These are phyloP conservation scores for Tetraselmis striata DNA, from an alignment of 139 green algal genomes.

Conservation along the genomic window DNA sequence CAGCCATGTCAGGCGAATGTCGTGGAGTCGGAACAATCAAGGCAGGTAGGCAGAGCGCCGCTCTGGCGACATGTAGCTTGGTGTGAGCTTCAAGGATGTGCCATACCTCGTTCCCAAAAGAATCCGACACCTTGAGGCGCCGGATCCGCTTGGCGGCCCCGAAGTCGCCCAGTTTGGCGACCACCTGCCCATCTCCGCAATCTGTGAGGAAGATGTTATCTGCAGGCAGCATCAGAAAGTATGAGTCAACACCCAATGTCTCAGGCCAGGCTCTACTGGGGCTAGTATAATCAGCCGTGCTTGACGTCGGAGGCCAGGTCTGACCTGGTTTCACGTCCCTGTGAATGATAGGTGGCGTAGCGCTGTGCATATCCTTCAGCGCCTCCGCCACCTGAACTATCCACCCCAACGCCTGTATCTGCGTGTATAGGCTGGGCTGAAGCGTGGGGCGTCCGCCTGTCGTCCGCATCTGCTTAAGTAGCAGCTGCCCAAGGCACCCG, in stretches of 20 bases:
- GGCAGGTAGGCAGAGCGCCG: no score
- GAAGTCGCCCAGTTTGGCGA: neutral
- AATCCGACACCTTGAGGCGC: neutral
- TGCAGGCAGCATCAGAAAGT: neutral
- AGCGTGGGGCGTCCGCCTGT: neutral
- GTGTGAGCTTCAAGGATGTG: no score
- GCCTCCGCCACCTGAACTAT: neutral
- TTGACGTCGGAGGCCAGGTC: no score
- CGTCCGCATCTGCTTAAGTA: neutral
- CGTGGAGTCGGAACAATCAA: no score
- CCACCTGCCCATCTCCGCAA: neutral
- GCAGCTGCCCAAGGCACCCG: neutral
- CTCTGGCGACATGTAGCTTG: no score
- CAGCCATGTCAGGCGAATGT: no score
- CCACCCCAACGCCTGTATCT: neutral
- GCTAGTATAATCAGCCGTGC: no score
- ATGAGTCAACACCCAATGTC: no score
- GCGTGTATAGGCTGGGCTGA: neutral
- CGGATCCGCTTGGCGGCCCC: neutral
- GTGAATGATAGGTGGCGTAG: neutral
- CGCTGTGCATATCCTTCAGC: neutral
- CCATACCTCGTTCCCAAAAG: no score
- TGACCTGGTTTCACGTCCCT: neutral
- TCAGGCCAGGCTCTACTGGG: no score
- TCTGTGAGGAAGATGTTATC: neutral